Evolutionary conservation across 768 basidiomycete species (phyloP).

Genomic region (Sarcodon aspratus): DNA sequence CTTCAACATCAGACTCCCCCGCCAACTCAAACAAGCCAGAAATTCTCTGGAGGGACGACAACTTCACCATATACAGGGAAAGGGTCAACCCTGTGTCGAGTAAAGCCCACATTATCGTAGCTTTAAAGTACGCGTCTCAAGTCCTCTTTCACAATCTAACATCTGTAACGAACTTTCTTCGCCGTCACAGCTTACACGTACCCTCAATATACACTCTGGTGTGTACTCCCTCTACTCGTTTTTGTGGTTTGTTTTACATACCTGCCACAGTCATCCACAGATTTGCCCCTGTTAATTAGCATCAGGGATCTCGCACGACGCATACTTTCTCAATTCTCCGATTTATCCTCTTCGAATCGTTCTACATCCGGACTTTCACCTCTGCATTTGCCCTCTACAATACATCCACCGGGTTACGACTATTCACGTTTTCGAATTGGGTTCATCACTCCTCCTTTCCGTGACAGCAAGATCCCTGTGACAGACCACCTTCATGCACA

Average conservation of each 20-base stretch:
- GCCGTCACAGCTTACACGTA: constrained; percentile 56
- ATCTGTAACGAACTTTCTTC: constrained; percentile 4
- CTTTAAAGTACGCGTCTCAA: constrained; percentile 53
- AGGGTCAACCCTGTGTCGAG: constrained; percentile 60
- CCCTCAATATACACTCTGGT: constrained; percentile 69
- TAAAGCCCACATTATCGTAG: constrained; percentile 59
- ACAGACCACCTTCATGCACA: constrained; percentile 74
- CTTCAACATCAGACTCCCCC: constrained; percentile 32
- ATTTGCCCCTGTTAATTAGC: constrained; percentile 59
- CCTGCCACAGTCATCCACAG: constrained; percentile 50
- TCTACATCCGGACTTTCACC: not conserved
- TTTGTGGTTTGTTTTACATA: constrained; percentile 2
- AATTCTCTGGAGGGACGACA: constrained; percentile 65
- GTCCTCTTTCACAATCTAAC: not conserved
- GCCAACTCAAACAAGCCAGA: constrained; percentile 38
- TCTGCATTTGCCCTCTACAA: constrained; percentile 5
- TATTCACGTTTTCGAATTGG: constrained; percentile 45
- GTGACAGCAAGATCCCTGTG: constrained; percentile 67
- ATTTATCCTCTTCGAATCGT: constrained; percentile 9
- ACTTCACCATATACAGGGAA: constrained; percentile 68
- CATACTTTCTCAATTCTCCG: constrained; percentile 34
- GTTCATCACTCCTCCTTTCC: constrained; percentile 72
- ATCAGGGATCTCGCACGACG: constrained; percentile 46
- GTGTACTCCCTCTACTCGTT: constrained; percentile 15
- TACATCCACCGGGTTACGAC: constrained; percentile 14